These are phyloP conservation scores for Phytophthora niederhauseri DNA, from an alignment of 352 stramenopile species.

Conservation along the genomic window DNA sequence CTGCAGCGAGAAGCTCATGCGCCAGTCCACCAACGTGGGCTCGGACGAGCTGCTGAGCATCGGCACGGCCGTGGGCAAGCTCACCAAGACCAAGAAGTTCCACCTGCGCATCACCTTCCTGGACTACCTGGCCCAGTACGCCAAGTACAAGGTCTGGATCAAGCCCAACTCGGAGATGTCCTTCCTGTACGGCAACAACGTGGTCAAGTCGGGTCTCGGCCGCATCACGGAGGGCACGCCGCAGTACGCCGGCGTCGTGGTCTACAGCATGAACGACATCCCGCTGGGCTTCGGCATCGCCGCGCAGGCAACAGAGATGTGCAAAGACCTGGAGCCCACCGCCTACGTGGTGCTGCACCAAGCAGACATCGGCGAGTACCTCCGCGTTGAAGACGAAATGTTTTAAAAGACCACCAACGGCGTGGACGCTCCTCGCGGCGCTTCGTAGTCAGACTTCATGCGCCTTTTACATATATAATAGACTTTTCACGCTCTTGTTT, in stretches of 20 bases:
- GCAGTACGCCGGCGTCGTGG: conserved; percentile 98
- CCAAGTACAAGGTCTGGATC: conserved; percentile 99
- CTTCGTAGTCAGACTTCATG: conserved; percentile 22
- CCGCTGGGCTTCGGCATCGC: conserved; percentile 98
- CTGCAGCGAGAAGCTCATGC: conserved; percentile 97
- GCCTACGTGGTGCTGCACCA: conserved; percentile 99
- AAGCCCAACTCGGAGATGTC: conserved; percentile 99
- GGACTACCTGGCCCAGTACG: conserved; percentile 98
- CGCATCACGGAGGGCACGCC: conserved; percentile 98
- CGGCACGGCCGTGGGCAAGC: conserved; percentile 98
- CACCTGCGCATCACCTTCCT: conserved; percentile 98
- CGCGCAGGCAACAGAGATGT: conserved; percentile 95
- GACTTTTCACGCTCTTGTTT: conserved; percentile 49
- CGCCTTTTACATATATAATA: conserved; percentile 60
- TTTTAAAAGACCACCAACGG: conserved; percentile 75
- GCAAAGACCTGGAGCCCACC: conserved; percentile 96
- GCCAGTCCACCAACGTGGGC: conserved; percentile 94
- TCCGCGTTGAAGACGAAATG: conserved; percentile 98
- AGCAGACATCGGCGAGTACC: conserved; percentile 99
- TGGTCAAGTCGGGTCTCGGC: conserved; percentile 98
- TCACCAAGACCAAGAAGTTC: conserved; percentile 99
- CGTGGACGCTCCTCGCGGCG: conserved; percentile 1
- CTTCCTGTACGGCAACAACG: conserved; percentile 99
- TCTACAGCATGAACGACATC: conserved; percentile 99
- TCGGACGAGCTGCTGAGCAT: conserved; percentile 96